Percentiles rank a stretch among this genome's conserved stretches.
Evolutionary conservation across 1,139 yeast genomes (phyloP).

Genomic region (Pichia sp.): DNA sequence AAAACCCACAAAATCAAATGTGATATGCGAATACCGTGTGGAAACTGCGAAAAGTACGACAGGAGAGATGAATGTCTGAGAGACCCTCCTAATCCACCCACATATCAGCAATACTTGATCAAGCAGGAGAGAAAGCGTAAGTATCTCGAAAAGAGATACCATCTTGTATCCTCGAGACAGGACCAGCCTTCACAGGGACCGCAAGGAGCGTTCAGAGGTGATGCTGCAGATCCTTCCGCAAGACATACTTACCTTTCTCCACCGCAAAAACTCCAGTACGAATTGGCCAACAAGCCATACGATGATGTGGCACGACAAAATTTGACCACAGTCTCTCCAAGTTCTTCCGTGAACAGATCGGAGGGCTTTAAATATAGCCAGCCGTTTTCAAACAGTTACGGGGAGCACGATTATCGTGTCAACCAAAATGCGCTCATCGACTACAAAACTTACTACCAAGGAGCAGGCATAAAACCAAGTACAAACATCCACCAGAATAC

Average conservation of each 20-base stretch:
- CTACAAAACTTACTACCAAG: background rate
- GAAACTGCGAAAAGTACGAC: slow-evolving; percentile 43
- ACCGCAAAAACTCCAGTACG: background rate
- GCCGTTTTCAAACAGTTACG: background rate
- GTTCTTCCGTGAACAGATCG: background rate
- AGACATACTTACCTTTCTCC: background rate
- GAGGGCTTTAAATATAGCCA: background rate
- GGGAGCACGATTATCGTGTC: background rate
- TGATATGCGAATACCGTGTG: slow-evolving; percentile 47
- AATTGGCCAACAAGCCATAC: background rate
- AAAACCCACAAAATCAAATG: slow-evolving; percentile 50
- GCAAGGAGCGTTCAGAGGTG: background rate
- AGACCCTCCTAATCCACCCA: slow-evolving; percentile 48
- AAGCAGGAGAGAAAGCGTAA: slow-evolving; percentile 19
- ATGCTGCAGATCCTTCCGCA: background rate
- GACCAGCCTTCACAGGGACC: background rate
- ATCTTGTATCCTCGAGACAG: background rate
- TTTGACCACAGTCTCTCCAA: background rate
- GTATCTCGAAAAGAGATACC: slow-evolving; percentile 12
- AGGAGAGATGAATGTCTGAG: slow-evolving; percentile 36
- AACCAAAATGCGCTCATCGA: background rate
- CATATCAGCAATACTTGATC: slow-evolving; percentile 25
- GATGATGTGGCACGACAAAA: background rate
- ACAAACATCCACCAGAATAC: too few species aligned
- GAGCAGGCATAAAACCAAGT: background rate